These are phyloP conservation scores for Tetrapisispora arboricola DNA, from an alignment of 805 yeast genomes.

Conservation along the genomic window DNA sequence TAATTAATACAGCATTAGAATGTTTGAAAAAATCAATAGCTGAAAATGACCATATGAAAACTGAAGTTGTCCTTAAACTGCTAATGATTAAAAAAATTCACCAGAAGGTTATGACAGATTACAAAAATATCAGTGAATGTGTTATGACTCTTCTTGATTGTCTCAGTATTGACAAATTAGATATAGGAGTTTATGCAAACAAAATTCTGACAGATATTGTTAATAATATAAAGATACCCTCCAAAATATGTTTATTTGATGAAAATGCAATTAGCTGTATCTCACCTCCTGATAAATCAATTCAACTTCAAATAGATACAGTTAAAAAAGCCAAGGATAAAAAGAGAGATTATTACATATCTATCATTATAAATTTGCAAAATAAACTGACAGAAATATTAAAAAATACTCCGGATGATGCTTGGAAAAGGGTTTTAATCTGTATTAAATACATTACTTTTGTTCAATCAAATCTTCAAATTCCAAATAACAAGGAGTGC, in stretches of 20 bases:
- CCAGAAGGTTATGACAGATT: constrained; percentile 48
- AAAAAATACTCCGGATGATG: constrained; percentile 10
- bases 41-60: constrained; percentile 39
- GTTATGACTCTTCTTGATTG: constrained; percentile 44
- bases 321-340: constrained; percentile 52
- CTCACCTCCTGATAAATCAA: constrained; percentile 50
- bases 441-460: constrained; percentile 42
- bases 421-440: constrained; percentile 49
- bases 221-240: constrained; percentile 38
- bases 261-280: constrained; percentile 32
- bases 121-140: constrained; percentile 38
- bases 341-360: constrained; percentile 38
- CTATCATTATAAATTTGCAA: constrained; percentile 36
- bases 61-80: constrained; percentile 55
- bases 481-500: constrained; percentile 33
- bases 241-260: constrained; percentile 44
- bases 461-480: constrained; percentile 45
- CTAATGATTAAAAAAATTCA: constrained; percentile 50
- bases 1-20: constrained; percentile 35
- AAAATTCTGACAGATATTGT: constrained; percentile 37
- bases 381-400: constrained; percentile 22
- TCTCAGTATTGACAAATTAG: constrained; percentile 43
- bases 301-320: constrained; percentile 48
- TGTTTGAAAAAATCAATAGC: constrained; percentile 41
- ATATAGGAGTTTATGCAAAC: constrained; percentile 46